phyloP scores from a whole-genome alignment of 768 basidiomycete genomes.

The Kwoniella europaea region DNA sequence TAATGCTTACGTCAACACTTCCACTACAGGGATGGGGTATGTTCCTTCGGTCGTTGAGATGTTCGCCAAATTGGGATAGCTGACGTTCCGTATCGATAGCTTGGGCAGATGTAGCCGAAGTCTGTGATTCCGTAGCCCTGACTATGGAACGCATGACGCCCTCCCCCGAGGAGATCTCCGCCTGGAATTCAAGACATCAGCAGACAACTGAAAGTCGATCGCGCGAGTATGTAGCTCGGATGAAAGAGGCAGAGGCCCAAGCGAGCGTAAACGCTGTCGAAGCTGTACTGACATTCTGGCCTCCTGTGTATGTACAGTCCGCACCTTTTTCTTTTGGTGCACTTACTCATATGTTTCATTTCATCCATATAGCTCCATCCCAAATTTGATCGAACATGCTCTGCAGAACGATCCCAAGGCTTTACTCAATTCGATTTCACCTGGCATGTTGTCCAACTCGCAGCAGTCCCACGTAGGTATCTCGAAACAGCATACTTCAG shows the following conservation, averaged over 20 bases:
- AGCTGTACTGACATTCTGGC: conserved; percentile 24
- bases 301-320: conserved; percentile 20
- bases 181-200: conserved; percentile 11
- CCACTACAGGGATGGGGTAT: conserved; percentile 34
- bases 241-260: conserved; percentile 4
- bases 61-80: background rate
- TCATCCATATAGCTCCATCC: conserved; percentile 1
- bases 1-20: background rate
- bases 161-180: conserved; percentile 22
- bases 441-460: background rate
- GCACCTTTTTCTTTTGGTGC: background rate
- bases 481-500: background rate
- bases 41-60: background rate
- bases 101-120: conserved; percentile 36
- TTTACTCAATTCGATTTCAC: background rate
- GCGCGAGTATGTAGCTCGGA: background rate
- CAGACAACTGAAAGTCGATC: background rate
- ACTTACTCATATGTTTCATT: background rate
- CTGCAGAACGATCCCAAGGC: background rate
- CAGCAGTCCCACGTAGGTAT: background rate
- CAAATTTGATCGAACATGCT: conserved; percentile 16
- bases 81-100: conserved; percentile 14
- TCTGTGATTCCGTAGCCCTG: conserved; percentile 33
- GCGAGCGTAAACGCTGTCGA: conserved; percentile 1
- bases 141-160: conserved; percentile 44